Percentiles rank a stretch among this genome's conserved stretches.
These are phyloP conservation scores for Chalciporus piperatus DNA, from an alignment of 768 basidiomycete species.

Conservation along the genomic window DNA sequence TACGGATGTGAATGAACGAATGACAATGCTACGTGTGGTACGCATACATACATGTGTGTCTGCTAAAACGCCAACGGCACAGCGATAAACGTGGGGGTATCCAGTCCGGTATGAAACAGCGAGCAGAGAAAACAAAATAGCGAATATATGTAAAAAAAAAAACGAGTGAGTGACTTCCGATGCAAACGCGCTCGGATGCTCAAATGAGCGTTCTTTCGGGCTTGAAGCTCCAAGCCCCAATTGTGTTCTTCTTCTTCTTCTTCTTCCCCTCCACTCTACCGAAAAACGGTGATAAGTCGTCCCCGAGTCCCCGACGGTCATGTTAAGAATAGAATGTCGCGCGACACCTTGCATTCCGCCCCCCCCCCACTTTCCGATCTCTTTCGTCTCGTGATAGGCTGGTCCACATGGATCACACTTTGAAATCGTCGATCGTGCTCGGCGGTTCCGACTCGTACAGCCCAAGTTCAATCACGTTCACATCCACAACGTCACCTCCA, in stretches of 20 bases:
- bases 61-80: background rate
- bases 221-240: too few relatives aligned
- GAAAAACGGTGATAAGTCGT: background rate
- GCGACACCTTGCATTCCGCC: too few relatives aligned
- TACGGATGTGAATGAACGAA: background rate
- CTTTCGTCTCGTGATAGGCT: too few relatives aligned
- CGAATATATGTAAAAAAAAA: background rate
- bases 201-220: background rate
- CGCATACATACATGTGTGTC: background rate
- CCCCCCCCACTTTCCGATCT: too few relatives aligned
- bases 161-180: background rate
- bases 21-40: background rate
- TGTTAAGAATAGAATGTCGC: background rate
- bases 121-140: background rate
- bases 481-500: background rate
- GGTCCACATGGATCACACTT: background rate
- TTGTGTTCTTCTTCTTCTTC: too few relatives aligned
- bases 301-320: background rate
- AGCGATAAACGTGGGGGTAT: background rate
- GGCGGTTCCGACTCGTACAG: constrained; percentile 2
- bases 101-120: background rate
- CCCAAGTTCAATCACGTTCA: constrained; percentile 13
- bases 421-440: constrained; percentile 3
- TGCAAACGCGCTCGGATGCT: background rate
- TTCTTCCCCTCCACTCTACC: too few relatives aligned